Conservation (phyloP, 2,329 filamentous ascomycete species). For the Diatrype stigma region DNA sequence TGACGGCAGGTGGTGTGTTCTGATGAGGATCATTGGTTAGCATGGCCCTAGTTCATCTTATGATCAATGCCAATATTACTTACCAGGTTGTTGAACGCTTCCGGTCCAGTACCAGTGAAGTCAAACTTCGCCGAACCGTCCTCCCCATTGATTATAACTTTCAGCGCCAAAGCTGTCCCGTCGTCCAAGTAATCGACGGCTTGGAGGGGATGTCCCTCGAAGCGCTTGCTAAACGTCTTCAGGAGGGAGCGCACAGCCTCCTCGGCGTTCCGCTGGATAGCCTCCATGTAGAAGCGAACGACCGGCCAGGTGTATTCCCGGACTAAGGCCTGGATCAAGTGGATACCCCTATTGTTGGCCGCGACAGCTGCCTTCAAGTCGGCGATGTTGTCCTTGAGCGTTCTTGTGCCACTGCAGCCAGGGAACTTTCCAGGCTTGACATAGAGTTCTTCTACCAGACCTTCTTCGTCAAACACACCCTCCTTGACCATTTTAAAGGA, state of each 20-base stretch:
- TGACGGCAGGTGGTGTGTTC: constrained; percentile 24
- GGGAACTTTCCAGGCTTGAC: constrained; percentile 28
- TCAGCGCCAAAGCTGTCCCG: constrained; percentile 17
- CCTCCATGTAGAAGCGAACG: constrained; percentile 34
- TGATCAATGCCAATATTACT: neutral
- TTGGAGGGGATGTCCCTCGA: constrained; percentile 45
- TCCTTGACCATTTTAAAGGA: constrained; percentile 32
- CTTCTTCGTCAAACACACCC: constrained; percentile 30
- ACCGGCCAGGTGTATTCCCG: constrained; percentile 26
- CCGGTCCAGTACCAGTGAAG: constrained; percentile 49
- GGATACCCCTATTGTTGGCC: constrained; percentile 35
- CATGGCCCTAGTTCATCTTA: no score
- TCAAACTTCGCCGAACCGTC: constrained; percentile 66
- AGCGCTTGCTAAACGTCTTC: constrained; percentile 20
- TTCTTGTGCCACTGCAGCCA: constrained; percentile 31
- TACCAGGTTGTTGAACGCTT: constrained; percentile 19
- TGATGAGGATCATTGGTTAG: neutral
- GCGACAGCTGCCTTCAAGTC: constrained; percentile 40
- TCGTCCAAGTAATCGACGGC: constrained; percentile 75
- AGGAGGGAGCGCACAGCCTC: constrained; percentile 27
- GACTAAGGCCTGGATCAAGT: constrained; percentile 26
- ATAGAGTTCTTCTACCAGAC: constrained; percentile 24
- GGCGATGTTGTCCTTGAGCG: constrained; percentile 37
- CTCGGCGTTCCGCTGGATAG: constrained; percentile 37
- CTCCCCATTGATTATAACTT: constrained; percentile 52